Conservation (phyloP, 371 early-diverging fungal genomes). For the Mycotypha africana region DNA sequence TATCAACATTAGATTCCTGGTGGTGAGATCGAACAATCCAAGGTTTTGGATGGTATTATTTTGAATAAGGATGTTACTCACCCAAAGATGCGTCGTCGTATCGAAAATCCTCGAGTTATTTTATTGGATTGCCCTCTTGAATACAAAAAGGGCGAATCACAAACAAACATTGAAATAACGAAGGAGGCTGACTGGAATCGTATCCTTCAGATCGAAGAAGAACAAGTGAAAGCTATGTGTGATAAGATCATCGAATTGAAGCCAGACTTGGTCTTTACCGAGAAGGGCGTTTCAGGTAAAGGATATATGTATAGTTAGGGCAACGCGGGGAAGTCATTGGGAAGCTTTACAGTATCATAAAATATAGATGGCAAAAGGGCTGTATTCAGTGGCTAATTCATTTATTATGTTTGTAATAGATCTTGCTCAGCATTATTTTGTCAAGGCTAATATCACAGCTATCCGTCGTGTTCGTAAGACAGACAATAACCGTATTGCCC, state of each 20-base stretch:
- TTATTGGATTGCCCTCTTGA: conserved; percentile 99
- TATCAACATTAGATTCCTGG: conserved; percentile 83
- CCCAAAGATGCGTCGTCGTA: conserved; percentile 98
- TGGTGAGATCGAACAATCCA: conserved; percentile 94
- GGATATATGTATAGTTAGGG: too few species aligned
- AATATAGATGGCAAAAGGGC: too few species aligned
- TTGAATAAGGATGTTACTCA: conserved; percentile 99
- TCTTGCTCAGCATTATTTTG: conserved; percentile 96
- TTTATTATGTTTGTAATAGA: too few species aligned
- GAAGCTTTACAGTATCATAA: too few species aligned
- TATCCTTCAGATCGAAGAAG: conserved; percentile 98
- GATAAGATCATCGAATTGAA: conserved; percentile 94
- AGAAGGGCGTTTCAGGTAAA: conserved; percentile 97
- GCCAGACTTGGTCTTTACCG: conserved; percentile 99
- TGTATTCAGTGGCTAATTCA: too few species aligned
- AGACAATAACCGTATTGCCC: conserved; percentile 98
- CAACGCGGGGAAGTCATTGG: too few species aligned
- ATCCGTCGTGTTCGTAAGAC: conserved; percentile 99
- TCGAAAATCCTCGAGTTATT: conserved; percentile 98
- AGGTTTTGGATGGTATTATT: conserved; percentile 98
- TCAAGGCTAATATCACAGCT: conserved; percentile 98
- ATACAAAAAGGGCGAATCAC: conserved; percentile 99
- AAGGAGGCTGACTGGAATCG: conserved; percentile 97
- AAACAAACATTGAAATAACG: conserved; percentile 98
- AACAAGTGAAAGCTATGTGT: conserved; percentile 97